These are phyloP conservation scores for Groenewaldozyma auringiensis DNA, from an alignment of 1,139 yeast genomes.

Conservation along the genomic window DNA sequence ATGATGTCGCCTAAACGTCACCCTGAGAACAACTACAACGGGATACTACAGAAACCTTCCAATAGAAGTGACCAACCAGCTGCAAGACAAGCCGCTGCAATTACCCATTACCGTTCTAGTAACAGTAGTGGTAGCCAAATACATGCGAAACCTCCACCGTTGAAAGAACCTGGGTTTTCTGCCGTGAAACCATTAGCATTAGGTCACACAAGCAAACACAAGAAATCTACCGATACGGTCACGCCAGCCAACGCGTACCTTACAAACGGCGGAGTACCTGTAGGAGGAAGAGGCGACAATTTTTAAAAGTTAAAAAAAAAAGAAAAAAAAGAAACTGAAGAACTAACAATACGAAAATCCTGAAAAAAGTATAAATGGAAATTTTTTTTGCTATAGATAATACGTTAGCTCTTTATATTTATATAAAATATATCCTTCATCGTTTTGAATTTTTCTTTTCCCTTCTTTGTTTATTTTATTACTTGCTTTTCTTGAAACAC, in stretches of 20 bases:
- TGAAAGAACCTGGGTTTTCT: constrained; percentile 8
- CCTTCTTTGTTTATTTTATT: too few species aligned
- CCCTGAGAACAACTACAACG: background rate
- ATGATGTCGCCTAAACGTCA: background rate
- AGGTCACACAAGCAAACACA: background rate
- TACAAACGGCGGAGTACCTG: background rate
- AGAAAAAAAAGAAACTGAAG: background rate
- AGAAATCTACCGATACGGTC: background rate
- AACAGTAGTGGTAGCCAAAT: background rate
- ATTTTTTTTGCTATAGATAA: too few species aligned
- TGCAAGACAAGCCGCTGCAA: background rate
- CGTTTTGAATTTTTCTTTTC: background rate
- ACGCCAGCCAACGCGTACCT: background rate
- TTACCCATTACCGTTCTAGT: background rate
- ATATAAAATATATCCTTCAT: background rate
- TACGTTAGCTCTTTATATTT: background rate
- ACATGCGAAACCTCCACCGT: constrained; percentile 7
- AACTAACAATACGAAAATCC: background rate
- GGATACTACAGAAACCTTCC: too few species aligned
- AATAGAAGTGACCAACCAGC: too few species aligned
- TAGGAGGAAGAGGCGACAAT: background rate
- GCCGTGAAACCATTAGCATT: constrained; percentile 5
- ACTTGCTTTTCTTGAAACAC: too few species aligned
- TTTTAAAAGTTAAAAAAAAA: background rate
- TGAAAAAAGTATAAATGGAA: too few species aligned